A percentile compares a stretch with the other conserved stretches of the same genome.
Conservation (phyloP, 2,329 filamentous ascomycete genomes). For the Nakataea oryzae region DNA sequence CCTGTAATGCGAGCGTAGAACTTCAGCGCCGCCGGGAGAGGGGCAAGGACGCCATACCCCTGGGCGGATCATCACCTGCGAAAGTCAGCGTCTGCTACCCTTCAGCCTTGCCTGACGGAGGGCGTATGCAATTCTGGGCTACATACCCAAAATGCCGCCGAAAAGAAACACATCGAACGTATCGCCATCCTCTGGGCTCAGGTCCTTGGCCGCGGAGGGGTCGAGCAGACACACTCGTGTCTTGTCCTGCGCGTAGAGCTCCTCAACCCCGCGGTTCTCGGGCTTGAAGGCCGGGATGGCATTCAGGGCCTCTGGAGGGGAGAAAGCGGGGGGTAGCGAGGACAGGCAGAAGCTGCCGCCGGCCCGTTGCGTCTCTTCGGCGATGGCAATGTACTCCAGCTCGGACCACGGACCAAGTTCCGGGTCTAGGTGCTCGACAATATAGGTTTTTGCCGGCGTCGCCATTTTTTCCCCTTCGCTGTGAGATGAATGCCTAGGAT, state of each 20-base stretch:
- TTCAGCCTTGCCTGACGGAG: too few species aligned
- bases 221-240: slow-evolving; percentile 79
- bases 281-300: slow-evolving; percentile 54
- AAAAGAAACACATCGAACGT: slow-evolving; percentile 88
- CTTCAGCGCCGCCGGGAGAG: not conserved
- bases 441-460: slow-evolving; percentile 57
- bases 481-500: too few species aligned
- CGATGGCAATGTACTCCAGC: slow-evolving; percentile 84
- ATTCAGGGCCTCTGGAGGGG: slow-evolving; percentile 48
- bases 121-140: not conserved
- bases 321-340: slow-evolving; percentile 61
- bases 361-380: slow-evolving; percentile 61
- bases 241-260: slow-evolving; percentile 65
- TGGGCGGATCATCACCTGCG: slow-evolving; percentile 80
- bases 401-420: slow-evolving; percentile 92
- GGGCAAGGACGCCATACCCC: slow-evolving; percentile 46
- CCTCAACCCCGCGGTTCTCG: slow-evolving; percentile 71
- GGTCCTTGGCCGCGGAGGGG: slow-evolving; percentile 69
- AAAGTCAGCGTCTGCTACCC: too few species aligned
- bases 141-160: slow-evolving; percentile 82
- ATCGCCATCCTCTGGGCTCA: slow-evolving; percentile 71
- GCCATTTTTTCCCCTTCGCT: slow-evolving; percentile 26
- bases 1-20: not conserved
- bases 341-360: slow-evolving; percentile 70
- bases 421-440: slow-evolving; percentile 93